Conservation (phyloP, 192 early-diverging fungal genomes). For the Coemansia sp. region DNA sequence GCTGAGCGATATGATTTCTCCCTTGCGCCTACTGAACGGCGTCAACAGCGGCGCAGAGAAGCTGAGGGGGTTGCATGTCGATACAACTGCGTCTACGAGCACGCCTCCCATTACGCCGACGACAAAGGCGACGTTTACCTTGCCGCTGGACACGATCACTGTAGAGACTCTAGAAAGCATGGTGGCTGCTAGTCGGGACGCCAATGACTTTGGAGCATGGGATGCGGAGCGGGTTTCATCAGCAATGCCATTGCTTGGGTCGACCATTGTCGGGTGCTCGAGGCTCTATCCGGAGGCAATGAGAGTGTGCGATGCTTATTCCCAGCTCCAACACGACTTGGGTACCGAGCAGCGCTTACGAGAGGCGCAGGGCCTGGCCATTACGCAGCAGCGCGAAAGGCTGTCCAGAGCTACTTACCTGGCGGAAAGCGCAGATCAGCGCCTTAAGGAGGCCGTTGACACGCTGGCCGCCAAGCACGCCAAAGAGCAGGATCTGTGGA, state of each 20-base stretch:
- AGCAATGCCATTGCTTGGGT: constrained; percentile 29
- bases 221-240: constrained; percentile 19
- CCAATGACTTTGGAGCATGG: constrained; percentile 3
- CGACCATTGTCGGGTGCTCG: constrained; percentile 30
- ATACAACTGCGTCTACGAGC: not conserved
- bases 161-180: constrained; percentile 20
- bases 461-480: constrained; percentile 24
- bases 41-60: constrained; percentile 30
- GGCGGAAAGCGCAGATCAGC: constrained; percentile 43
- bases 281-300: constrained; percentile 27
- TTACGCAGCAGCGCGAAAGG: constrained; percentile 52
- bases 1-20: constrained; percentile 15
- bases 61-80: constrained; percentile 17
- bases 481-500: constrained; percentile 29
- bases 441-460: constrained; percentile 33
- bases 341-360: constrained; percentile 51
- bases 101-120: constrained; percentile 49
- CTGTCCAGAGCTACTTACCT: constrained; percentile 29
- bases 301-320: constrained; percentile 24
- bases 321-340: constrained; percentile 35
- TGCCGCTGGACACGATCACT: constrained; percentile 6
- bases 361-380: constrained; percentile 52
- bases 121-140: constrained; percentile 7
- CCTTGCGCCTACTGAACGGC: constrained; percentile 32
- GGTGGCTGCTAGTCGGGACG: not conserved